Evolutionary conservation across 352 stramenopile species (phyloP).

Genomic region (Globisporangium paroecandrum): DNA sequence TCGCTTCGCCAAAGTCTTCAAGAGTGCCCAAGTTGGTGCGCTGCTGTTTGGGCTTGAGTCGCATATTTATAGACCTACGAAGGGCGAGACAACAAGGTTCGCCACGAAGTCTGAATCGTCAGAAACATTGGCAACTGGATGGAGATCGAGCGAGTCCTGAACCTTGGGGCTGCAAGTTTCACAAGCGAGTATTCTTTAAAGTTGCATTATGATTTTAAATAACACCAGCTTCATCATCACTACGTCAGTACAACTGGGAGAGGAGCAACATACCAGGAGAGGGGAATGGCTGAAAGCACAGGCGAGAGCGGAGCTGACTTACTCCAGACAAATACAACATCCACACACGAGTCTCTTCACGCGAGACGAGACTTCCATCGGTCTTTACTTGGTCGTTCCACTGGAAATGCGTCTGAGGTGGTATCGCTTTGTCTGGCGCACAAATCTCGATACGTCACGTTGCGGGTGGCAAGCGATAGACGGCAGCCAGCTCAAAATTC

Average conservation of each 20-base stretch:
- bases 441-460: not conserved
- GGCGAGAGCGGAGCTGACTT: not conserved
- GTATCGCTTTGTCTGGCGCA: not conserved
- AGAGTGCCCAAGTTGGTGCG: not conserved
- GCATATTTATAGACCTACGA: constrained; percentile 1
- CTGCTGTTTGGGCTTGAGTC: not conserved
- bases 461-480: not conserved
- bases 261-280: constrained; percentile 1
- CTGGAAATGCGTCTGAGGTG: not conserved
- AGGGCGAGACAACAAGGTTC: not conserved
- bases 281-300: not conserved
- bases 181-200: constrained; percentile 8
- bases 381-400: constrained; percentile 4
- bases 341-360: constrained; percentile 6
- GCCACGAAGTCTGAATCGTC: not conserved
- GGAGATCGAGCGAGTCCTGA: not conserved
- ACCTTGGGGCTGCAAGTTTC: not conserved
- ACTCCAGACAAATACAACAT: constrained; percentile 5
- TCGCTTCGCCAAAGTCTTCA: not conserved
- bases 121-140: not conserved
- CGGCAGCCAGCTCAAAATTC: constrained; percentile 49
- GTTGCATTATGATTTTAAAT: constrained; percentile 13
- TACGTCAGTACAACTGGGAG: constrained; percentile 2
- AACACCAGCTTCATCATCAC: constrained; percentile 8
- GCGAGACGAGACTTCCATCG: constrained; percentile 4